A percentile compares a stretch with the other conserved stretches of the same genome.
These are phyloP conservation scores for Aquilaria malaccensis DNA, from an alignment of 345 rosid genomes.

Conservation along the genomic window DNA sequence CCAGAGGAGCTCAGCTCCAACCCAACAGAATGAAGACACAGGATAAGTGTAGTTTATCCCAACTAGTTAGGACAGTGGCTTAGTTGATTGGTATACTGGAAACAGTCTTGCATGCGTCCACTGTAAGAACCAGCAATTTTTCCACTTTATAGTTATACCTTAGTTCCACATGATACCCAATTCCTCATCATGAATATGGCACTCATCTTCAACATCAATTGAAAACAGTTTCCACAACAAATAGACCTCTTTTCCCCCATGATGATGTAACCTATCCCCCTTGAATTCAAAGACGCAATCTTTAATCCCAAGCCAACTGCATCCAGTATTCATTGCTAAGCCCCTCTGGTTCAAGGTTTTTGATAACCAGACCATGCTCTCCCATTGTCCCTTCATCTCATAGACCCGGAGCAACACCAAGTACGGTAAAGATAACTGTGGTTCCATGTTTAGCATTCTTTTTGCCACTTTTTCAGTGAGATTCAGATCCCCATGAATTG, in stretches of 20 bases:
- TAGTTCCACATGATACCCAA: slow-evolving; percentile 2
- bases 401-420: slow-evolving; percentile 39
- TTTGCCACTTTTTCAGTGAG: slow-evolving; percentile 37
- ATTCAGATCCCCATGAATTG: slow-evolving; percentile 24
- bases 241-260: slow-evolving; percentile 41
- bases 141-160: not conserved
- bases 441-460: slow-evolving; percentile 37
- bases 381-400: slow-evolving; percentile 62
- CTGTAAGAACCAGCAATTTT: not conserved
- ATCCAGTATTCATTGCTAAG: slow-evolving; percentile 28
- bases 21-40: no score
- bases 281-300: slow-evolving; percentile 31
- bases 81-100: not conserved
- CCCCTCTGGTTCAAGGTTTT: slow-evolving; percentile 31
- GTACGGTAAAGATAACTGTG: slow-evolving; percentile 38
- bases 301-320: slow-evolving; percentile 50
- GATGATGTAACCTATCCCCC: slow-evolving; percentile 41
- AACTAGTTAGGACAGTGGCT: no score
- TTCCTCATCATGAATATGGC: slow-evolving; percentile 1
- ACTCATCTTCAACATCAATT: slow-evolving; percentile 41
- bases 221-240: slow-evolving; percentile 29
- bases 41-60: no score
- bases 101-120: no score
- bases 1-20: no score
- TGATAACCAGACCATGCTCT: slow-evolving; percentile 39